Evolutionary conservation across 176 grass and related monocot genomes (phyloP).

Genomic region (Triticum timopheevii): DNA sequence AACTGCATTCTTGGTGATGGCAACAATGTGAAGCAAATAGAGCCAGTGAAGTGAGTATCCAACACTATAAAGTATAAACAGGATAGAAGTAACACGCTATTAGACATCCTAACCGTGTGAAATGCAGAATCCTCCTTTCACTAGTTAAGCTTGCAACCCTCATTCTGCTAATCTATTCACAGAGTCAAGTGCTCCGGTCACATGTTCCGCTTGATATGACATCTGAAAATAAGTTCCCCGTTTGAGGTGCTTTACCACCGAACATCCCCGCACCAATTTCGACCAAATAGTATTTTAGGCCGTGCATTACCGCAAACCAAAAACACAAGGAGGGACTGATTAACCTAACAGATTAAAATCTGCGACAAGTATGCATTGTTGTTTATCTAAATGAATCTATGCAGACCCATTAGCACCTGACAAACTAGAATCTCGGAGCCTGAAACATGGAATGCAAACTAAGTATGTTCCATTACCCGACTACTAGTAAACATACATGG

Average conservation of each 20-base stretch:
- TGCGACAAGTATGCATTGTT: neutral
- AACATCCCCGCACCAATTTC: neutral
- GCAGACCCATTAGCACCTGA: neutral
- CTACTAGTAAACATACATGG: neutral
- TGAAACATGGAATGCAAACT: neutral
- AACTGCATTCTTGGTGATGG: neutral
- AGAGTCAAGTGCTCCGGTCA: neutral
- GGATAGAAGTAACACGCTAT: neutral
- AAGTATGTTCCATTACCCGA: neutral
- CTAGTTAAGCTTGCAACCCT: neutral
- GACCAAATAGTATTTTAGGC: neutral
- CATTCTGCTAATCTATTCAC: neutral
- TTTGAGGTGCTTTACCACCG: neutral
- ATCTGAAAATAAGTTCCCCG: constrained; percentile 3
- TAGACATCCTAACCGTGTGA: neutral
- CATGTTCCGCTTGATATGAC: neutral
- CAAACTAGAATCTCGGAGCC: neutral
- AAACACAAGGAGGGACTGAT: neutral
- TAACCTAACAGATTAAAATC: neutral
- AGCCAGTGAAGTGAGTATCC: neutral
- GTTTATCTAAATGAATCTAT: neutral
- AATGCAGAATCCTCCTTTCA: neutral
- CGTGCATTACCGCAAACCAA: neutral
- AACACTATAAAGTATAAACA: neutral
- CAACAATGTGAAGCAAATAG: neutral